Evolutionary conservation across 108 stramenopile genomes (phyloP).

Genomic region (Cyclostephanos invisitatus): DNA sequence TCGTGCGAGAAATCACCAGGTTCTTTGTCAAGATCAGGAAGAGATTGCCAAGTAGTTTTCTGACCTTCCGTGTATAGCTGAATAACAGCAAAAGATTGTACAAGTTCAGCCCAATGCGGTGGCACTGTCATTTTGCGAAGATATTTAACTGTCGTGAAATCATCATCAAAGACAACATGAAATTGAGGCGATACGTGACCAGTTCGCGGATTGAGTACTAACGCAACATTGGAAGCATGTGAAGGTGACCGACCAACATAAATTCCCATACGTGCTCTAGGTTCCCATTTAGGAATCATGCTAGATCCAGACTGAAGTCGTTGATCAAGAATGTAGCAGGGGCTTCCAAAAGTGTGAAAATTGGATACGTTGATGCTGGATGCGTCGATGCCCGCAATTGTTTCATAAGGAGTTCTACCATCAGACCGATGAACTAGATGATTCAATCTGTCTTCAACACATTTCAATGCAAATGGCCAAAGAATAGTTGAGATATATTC

Average conservation of each 20-base stretch:
- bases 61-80: background rate
- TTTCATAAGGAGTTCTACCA: background rate
- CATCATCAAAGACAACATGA: conserved; percentile 37
- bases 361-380: conserved; percentile 1
- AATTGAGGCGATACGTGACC: conserved; percentile 37
- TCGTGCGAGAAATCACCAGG: too few species aligned
- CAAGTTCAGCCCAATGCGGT: conserved; percentile 17
- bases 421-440: conserved; percentile 22
- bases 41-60: too few species aligned
- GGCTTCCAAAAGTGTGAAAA: conserved; percentile 22
- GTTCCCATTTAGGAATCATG: conserved; percentile 39
- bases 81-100: background rate
- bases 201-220: conserved; percentile 38
- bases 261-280: conserved; percentile 21
- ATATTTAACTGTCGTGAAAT: conserved; percentile 28
- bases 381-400: background rate
- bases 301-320: conserved; percentile 11
- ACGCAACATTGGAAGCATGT: conserved; percentile 26
- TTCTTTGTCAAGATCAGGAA: too few species aligned
- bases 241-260: conserved; percentile 36
- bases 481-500: conserved; percentile 25
- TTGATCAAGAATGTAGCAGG: conserved; percentile 23
- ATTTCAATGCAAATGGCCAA: conserved; percentile 47
- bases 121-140: background rate
- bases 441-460: conserved; percentile 40